Conservation (phyloP, 2,329 filamentous ascomycete genomes). For the Penicillium sp. region DNA sequence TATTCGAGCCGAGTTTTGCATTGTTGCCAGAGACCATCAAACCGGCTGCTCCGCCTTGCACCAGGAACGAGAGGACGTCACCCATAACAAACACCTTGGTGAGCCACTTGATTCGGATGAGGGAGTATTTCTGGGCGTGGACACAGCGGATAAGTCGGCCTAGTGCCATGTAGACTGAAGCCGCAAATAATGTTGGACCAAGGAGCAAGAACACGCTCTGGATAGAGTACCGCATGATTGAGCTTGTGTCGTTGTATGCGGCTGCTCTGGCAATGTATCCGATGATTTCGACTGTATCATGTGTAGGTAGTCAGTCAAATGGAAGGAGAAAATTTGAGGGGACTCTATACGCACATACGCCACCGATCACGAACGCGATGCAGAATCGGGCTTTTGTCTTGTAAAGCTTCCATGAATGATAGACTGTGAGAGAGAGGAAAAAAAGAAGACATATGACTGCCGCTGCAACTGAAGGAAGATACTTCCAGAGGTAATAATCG, state of each 20-base stretch:
- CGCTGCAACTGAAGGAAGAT: not conserved
- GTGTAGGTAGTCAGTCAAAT: not conserved
- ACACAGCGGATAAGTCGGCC: conserved; percentile 10
- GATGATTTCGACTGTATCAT: conserved; percentile 11
- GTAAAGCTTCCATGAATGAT: conserved; percentile 1
- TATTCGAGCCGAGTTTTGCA: not conserved
- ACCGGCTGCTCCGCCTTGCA: conserved; percentile 12
- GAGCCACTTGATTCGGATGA: conserved; percentile 7
- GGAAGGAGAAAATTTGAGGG: not conserved
- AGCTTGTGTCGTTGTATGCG: conserved; percentile 13
- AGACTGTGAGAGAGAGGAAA: not conserved
- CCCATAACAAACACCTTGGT: conserved; percentile 15
- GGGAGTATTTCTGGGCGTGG: conserved; percentile 4
- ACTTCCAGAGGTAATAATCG: conserved; percentile 7
- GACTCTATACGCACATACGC: not conserved
- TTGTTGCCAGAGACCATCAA: conserved; percentile 4
- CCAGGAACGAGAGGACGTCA: conserved; percentile 11
- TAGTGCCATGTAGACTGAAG: conserved; percentile 13
- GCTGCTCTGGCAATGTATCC: conserved; percentile 20
- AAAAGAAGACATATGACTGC: not conserved
- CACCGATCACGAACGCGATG: not conserved
- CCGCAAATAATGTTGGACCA: conserved; percentile 26
- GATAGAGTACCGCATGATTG: conserved; percentile 26
- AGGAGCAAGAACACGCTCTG: conserved; percentile 36
- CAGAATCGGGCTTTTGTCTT: not conserved